phyloP scores from a whole-genome alignment of 306 rosid genomes.

The Benincasa hispida region DNA sequence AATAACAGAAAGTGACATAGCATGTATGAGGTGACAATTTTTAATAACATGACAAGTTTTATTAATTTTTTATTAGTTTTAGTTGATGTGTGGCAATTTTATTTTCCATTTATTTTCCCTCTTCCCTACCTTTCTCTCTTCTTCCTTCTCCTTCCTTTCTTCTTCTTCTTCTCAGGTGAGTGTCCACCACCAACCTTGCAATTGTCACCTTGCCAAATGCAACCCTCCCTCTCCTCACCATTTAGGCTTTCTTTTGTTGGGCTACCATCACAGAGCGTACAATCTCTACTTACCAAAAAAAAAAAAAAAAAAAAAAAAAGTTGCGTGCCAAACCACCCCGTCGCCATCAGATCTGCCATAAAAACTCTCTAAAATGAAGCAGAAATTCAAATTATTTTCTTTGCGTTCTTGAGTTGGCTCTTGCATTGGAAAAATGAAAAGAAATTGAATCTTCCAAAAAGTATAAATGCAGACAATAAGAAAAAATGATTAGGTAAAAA shows the following conservation, averaged over 20 bases:
- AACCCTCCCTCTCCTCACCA: neutral
- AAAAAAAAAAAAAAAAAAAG: neutral
- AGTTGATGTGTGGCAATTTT: neutral
- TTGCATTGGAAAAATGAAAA: neutral
- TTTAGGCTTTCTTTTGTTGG: neutral
- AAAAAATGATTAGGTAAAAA: neutral
- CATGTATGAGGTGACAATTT: neutral
- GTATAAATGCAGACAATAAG: neutral
- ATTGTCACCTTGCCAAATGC: neutral
- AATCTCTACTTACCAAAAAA: neutral
- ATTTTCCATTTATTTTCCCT: neutral
- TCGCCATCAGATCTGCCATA: neutral
- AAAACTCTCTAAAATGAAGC: neutral
- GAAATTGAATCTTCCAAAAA: neutral
- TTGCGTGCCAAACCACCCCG: neutral
- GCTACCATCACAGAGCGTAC: neutral
- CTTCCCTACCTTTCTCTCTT: neutral
- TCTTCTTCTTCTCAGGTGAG: neutral
- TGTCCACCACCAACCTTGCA: neutral
- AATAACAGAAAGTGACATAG: neutral
- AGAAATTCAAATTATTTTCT: neutral
- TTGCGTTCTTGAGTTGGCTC: neutral
- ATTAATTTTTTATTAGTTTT: neutral
- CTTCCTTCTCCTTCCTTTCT: neutral
- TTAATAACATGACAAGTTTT: too few relatives aligned